Evolutionary conservation across 2,329 filamentous ascomycete genomes (phyloP), one percentile per base, ranked within the genome.

Genomic region (Fusarium xylarioides): DNA sequence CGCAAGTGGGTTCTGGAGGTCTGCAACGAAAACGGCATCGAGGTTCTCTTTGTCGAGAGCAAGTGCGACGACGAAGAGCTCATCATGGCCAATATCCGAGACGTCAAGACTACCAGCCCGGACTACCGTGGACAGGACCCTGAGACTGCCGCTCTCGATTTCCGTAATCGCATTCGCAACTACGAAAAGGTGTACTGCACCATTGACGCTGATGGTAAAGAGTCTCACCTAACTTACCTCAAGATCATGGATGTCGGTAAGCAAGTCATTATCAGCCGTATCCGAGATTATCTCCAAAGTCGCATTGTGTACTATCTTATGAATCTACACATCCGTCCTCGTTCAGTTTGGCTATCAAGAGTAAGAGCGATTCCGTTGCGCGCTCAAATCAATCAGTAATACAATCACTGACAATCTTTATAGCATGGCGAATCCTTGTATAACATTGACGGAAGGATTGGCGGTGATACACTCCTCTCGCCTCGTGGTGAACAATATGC

Each of bases 141-240:
- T 3, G 96, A 99, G 81, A 87, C 90, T 67, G 96, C 96, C 7
- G 96, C 95, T 16, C 88, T 91, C 64, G 96, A 99, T 82, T 99
- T 99, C 84, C 91, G 94, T 71, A 92, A 97, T 79, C 92, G 96
- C 71, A 99, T 99, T 80, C 91, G 92, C 79, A 97, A 98, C 83
- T 99, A 99, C 83, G 96, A 99, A 83, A 96, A 96, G 83, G 93
- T 97, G 34, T 99, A 99, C 83, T 91, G 97, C 84, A 95, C 94
- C 4, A 94, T 99, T 78, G 94, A 97, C 76, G 93, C 93, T 75
- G 88, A 90, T 71, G 86, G 85, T 46, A 93, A 97, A 73, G 95
- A 98, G 86, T 90, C 89, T 76, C 88, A 95, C 76, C 90, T 96
- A 77, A 97, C 96, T 42, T 99, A 98, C 80, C 92, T 98, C 80